phyloP scores from a whole-genome alignment of 257 asterid species.

The Mentha longifolia region DNA sequence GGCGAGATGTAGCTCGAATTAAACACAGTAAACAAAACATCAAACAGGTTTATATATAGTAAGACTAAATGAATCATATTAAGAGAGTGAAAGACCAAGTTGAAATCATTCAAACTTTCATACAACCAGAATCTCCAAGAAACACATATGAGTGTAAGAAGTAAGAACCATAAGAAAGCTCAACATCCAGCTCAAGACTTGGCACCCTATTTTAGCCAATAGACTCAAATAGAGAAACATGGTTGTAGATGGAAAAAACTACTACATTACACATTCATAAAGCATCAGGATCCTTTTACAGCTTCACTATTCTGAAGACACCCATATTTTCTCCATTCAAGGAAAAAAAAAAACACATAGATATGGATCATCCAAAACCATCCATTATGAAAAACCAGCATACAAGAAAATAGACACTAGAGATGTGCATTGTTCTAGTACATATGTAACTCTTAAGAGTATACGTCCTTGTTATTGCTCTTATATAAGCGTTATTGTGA shows the following conservation, averaged over 20 bases:
- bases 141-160: conserved; percentile 7
- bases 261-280: conserved; percentile 11
- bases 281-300: conserved; percentile 5
- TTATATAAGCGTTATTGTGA: background rate
- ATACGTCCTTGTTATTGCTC: background rate
- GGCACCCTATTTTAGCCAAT: too few species aligned
- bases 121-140: conserved; percentile 10
- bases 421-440: background rate
- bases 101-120: background rate
- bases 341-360: background rate
- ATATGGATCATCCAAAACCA: conserved; percentile 4
- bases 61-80: conserved; percentile 28
- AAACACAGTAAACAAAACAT: too few species aligned
- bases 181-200: background rate
- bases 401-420: background rate
- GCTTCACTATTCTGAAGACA: conserved; percentile 2
- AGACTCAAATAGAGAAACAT: conserved; percentile 3
- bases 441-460: background rate
- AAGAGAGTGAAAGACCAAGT: background rate
- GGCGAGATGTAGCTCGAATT: too few species aligned
- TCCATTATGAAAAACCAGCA: background rate
- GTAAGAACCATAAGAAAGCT: background rate
- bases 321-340: conserved; percentile 20
- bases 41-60: background rate
- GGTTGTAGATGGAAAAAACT: conserved; percentile 26